phyloP scores from a whole-genome alignment of 768 basidiomycete species.

The Coprinopsis cinerea region DNA sequence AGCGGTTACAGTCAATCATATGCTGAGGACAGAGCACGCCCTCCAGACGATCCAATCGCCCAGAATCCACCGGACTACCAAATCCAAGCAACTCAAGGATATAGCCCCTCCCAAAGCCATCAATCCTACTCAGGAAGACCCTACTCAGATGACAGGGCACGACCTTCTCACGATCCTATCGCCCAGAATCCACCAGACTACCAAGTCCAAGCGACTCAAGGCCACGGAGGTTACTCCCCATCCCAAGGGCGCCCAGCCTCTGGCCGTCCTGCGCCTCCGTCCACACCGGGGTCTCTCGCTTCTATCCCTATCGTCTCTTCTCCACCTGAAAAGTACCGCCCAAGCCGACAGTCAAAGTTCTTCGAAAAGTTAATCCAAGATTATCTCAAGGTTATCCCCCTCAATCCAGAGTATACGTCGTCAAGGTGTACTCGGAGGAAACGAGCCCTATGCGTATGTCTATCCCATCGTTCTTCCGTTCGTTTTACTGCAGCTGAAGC shows the following conservation, averaged over 20 bases:
- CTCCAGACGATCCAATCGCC: constrained; percentile 3
- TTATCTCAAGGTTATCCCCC: constrained; percentile 2
- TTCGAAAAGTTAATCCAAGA: background rate
- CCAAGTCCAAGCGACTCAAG: constrained; percentile 7
- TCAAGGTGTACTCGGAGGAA: constrained; percentile 73
- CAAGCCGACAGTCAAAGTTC: background rate
- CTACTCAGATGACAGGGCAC: background rate
- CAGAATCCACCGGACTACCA: constrained; percentile 8
- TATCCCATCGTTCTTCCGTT: background rate
- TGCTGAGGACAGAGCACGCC: constrained; percentile 1
- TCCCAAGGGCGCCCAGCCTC: background rate
- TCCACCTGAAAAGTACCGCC: background rate
- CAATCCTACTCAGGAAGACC: background rate
- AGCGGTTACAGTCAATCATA: background rate
- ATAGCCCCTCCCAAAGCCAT: background rate
- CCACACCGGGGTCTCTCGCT: too few species aligned
- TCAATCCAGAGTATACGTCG: constrained; percentile 2
- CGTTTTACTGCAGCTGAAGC: background rate
- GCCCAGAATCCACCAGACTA: constrained; percentile 5
- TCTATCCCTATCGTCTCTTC: too few species aligned
- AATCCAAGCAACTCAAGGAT: constrained; percentile 4
- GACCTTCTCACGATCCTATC: constrained; percentile 4
- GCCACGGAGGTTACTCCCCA: background rate
- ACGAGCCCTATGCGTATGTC: constrained; percentile 75
- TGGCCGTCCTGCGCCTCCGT: background rate